phyloP scores from a whole-genome alignment of 2,329 filamentous ascomycete genomes.

The Talaromyces sp. region DNA sequence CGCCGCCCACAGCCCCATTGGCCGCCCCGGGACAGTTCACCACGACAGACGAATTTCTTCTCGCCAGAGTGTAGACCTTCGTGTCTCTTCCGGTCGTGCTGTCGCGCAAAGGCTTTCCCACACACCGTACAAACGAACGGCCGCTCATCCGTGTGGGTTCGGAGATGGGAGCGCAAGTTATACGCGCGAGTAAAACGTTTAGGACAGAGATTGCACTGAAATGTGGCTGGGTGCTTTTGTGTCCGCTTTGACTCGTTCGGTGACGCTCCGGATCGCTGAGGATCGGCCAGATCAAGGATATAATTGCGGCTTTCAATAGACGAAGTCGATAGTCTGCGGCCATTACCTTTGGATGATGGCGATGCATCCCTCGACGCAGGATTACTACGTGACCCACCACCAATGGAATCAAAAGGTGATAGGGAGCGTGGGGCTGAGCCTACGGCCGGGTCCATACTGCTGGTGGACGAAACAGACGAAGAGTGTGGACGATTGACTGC shows the following conservation, averaged over 20 bases:
- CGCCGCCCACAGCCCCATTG: conserved; percentile 90
- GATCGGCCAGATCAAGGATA: conserved; percentile 86
- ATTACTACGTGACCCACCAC: conserved; percentile 25
- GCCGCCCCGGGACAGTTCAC: conserved; percentile 74
- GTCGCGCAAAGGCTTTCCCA: conserved; percentile 92
- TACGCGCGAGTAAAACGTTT: conserved; percentile 96
- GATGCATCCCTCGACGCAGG: conserved; percentile 41
- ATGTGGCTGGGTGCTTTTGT: conserved; percentile 96
- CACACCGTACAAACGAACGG: conserved; percentile 97
- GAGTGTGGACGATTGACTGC: conserved; percentile 32
- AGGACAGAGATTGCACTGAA: conserved; percentile 87
- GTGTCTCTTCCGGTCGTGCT: conserved; percentile 95
- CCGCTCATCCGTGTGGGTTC: conserved; percentile 94
- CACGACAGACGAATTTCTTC: conserved; percentile 97
- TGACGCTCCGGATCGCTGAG: conserved; percentile 66
- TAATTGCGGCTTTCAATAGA: conserved; percentile 61
- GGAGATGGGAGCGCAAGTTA: conserved; percentile 88
- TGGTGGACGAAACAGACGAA: conserved; percentile 28
- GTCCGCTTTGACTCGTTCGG: conserved; percentile 67
- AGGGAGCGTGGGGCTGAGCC: conserved; percentile 36
- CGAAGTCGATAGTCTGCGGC: conserved; percentile 40
- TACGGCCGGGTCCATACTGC: conserved; percentile 27
- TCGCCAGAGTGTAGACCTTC: conserved; percentile 94
- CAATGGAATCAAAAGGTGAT: conserved; percentile 35
- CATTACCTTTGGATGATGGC: conserved; percentile 35